These are phyloP conservation scores for Aspergillus melleus DNA, from an alignment of 2,329 filamentous ascomycete genomes.

Conservation along the genomic window DNA sequence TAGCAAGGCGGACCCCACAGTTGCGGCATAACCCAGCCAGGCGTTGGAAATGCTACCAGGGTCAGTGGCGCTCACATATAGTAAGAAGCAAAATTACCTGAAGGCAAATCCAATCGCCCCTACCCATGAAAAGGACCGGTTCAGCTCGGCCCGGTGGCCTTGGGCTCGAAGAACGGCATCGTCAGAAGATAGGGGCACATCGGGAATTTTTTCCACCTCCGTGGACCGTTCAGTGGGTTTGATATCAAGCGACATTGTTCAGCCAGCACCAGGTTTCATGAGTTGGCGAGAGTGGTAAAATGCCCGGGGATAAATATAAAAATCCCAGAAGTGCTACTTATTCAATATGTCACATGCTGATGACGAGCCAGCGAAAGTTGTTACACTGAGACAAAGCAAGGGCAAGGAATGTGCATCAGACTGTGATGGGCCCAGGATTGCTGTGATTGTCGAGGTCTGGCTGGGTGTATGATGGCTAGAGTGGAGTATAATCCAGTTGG, in stretches of 20 bases:
- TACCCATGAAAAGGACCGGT: slow-evolving; percentile 24
- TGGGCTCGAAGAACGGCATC: slow-evolving; percentile 10
- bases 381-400: neutral
- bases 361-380: neutral
- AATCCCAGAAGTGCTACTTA: neutral
- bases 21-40: slow-evolving; percentile 30
- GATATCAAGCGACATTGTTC: neutral
- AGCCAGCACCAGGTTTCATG: neutral
- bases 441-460: neutral
- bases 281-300: neutral
- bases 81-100: slow-evolving; percentile 7
- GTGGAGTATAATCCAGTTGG: too few relatives aligned
- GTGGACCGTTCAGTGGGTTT: neutral
- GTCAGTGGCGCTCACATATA: neutral
- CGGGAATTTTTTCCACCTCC: slow-evolving; percentile 3
- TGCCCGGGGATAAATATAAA: neutral
- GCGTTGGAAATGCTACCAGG: slow-evolving; percentile 28
- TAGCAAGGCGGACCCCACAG: slow-evolving; percentile 19
- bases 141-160: slow-evolving; percentile 9
- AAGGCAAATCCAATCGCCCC: slow-evolving; percentile 23
- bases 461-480: too few relatives aligned
- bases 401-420: neutral
- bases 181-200: neutral
- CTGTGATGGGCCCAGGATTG: neutral
- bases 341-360: neutral